Base-by-base conservation (phyloP, 2,329 filamentous ascomycete genomes). In the Fusarium succisae region DNA sequence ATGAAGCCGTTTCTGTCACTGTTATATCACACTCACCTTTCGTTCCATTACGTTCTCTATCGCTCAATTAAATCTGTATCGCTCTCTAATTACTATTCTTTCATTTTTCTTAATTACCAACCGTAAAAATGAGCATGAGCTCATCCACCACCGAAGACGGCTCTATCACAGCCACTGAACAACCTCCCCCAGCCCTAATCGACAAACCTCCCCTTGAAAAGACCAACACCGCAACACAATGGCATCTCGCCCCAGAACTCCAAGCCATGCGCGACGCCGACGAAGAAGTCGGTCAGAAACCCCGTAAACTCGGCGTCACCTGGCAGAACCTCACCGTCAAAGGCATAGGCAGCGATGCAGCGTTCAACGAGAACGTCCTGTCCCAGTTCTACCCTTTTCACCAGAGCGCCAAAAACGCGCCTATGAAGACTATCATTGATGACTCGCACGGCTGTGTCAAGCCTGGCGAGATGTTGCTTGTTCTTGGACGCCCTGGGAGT, bases 391-490 rank as follows among this genome's bases (percentile, higher is more conserved):
- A 87, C 83, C 89, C 89, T 75, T 80, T 91, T 7, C 83, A 86
- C 39, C 83, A 87, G 38, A 82, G 85, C 14, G 73, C 87, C 69
- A 86, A 84, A 72, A 89, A 91, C 69, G 83, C 82, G 50, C 84
- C 91, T 0, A 80, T 92, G n/a, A 89, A 88, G 69, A 91, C 90
- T 0, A 91, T 94, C 44, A 81, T 94, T 30, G 87, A 92, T 60
- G 85, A 88, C 72, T 89, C 87, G 61, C 88, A 90, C 76, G 92
- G 92, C 12, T 93, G 90, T 71, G 89, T 94, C 58, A 91, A 91
- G 78, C 91, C 92, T 1, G 92, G 91, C 15, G 91, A 93, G 80
- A 93, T 93, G 91, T 80, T 93, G 2, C 82, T 93, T 1, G 91
- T 93, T 0, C 84, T 93, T 0, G 92, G 92, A 5, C 86, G 91